These are phyloP conservation scores for Epichloe bromicola DNA, from an alignment of 2,329 filamentous ascomycete genomes.

Conservation along the genomic window DNA sequence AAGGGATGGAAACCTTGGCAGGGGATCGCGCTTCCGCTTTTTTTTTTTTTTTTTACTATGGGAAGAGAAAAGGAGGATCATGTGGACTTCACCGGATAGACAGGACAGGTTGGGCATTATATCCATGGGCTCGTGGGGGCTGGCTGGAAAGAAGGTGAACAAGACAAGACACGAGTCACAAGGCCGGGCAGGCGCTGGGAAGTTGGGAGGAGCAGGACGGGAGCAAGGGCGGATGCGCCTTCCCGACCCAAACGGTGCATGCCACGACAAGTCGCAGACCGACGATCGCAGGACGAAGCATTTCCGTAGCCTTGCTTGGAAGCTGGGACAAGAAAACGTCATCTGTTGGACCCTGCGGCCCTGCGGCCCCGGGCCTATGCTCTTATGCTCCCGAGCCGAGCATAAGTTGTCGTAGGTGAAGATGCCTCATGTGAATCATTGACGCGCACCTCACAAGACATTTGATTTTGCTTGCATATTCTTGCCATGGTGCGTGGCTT, in stretches of 20 bases:
- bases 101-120: neutral
- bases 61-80: neutral
- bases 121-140: neutral
- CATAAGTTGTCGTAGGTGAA: neutral
- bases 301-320: no score
- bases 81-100: neutral
- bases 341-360: neutral
- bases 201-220: neutral
- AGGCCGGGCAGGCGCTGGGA: neutral
- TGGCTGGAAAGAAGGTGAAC: neutral
- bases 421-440: neutral
- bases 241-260: neutral
- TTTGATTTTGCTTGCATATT: neutral
- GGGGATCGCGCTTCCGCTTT: neutral
- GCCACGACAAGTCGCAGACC: neutral
- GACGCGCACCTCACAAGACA: neutral
- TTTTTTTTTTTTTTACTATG: no score
- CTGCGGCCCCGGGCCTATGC: neutral
- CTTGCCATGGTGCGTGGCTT: neutral
- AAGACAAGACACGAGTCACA: no score
- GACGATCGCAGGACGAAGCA: neutral
- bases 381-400: neutral
- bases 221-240: neutral
- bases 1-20: neutral
- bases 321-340: neutral